Conservation (phyloP, 2,329 filamentous ascomycete species). For the Verticillium klebahnii region DNA sequence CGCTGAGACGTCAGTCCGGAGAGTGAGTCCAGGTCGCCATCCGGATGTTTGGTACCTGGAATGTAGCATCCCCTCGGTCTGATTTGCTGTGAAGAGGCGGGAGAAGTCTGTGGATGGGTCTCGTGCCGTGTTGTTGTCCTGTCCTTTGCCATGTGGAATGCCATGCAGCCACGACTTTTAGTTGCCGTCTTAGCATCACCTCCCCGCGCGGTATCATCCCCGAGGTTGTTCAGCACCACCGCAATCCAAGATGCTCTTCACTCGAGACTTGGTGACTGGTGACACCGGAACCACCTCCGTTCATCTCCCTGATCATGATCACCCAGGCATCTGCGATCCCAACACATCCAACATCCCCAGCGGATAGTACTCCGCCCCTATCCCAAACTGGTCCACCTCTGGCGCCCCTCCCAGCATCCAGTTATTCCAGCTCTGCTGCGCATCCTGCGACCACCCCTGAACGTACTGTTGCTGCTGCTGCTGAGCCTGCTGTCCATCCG, state of each 20-base stretch:
- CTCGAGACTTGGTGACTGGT: background rate
- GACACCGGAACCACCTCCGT: background rate
- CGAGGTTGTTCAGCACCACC: background rate
- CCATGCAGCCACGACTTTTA: background rate
- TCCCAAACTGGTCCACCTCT: slow-evolving; percentile 13
- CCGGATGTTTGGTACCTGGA: background rate
- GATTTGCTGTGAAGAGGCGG: background rate
- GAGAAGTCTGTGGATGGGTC: background rate
- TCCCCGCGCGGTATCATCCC: background rate
- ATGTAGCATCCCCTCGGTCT: background rate
- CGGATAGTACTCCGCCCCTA: slow-evolving; percentile 15
- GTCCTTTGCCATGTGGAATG: background rate
- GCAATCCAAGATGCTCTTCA: slow-evolving; percentile 18
- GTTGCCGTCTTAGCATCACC: background rate
- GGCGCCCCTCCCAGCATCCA: slow-evolving; percentile 19
- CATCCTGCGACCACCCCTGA: slow-evolving; percentile 2
- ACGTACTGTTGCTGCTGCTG: background rate
- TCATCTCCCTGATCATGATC: slow-evolving; percentile 7
- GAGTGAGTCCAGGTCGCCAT: background rate
- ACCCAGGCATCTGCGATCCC: slow-evolving; percentile 21
- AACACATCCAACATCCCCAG: slow-evolving; percentile 19
- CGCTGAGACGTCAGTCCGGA: background rate
- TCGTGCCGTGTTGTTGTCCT: background rate
- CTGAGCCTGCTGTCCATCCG: background rate
- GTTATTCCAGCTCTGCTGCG: slow-evolving; percentile 17